Evolutionary conservation across 257 asterid genomes (phyloP), one percentile per base, ranked within the genome.

Genomic region (Voacanga thouarsii): DNA sequence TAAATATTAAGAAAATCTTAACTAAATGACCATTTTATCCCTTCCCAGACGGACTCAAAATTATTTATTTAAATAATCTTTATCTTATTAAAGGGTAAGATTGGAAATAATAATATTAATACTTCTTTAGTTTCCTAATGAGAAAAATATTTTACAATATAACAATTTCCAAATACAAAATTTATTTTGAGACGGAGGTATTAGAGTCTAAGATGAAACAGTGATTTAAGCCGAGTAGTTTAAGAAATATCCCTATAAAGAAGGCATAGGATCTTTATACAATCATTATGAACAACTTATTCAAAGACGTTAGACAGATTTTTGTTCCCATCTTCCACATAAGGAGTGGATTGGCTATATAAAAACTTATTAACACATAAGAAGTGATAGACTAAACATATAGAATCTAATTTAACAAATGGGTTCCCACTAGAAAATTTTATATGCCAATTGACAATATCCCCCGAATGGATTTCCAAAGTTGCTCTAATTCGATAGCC

Each of bases 221-320:
- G 23, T 51, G 56, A 77, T 66, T 49, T 78, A 33, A 51, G 5
- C 10, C 18, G 57, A 6, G 24, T 39, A 3, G 18, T 30, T 71
- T 78, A 30, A 47, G 50, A 56, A 78, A 69, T 44, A 14, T 18
- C 24, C 37, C 24, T 4, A 44, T 10, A 60, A 3, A 41, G 57
- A 51, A 49, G 71, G 47, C 9, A 44, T 14, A 47, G 8, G 37
- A 45, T 60, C 33, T 14, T 59, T 59, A 12, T n/a, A 12, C 49
- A 61, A 26, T 69, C 26, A 23, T 57, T 28, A 47, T 3, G 44
- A 51, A 33, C 61, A 72, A 60, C 64, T 72, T 60, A 47, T 33
- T 60, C 57, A 12, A 61, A 78, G 41, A 33, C 67, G 78, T 72
- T 72, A 15, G 24, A 56, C 43, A 49, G 81, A 78, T 60, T 57